phyloP scores from a whole-genome alignment of 129 eudicot species.

The Helianthus tuberosus region DNA sequence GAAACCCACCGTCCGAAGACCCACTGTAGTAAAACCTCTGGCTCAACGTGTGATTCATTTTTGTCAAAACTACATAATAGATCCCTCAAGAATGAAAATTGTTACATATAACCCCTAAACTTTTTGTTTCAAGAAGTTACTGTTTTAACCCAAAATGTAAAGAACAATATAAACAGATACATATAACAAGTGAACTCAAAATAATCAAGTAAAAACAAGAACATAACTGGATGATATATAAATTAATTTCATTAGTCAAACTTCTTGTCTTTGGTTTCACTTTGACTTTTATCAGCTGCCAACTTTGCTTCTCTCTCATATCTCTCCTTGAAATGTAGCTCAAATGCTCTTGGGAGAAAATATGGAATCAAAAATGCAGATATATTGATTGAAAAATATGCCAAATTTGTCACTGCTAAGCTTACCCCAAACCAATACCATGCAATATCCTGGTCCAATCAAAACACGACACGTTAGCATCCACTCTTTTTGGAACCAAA shows the following conservation, averaged over 20 bases:
- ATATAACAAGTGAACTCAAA: no score
- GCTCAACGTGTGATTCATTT: no score
- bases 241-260: slow-evolving; percentile 24
- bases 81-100: no score
- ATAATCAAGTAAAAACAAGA: no score
- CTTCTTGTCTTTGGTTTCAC: slow-evolving; percentile 40
- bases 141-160: no score
- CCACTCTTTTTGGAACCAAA: background rate
- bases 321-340: slow-evolving; percentile 67
- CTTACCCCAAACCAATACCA: slow-evolving; percentile 91
- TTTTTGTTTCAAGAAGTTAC: no score
- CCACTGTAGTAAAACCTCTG: no score
- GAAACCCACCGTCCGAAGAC: no score
- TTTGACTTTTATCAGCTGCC: slow-evolving; percentile 32
- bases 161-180: background rate
- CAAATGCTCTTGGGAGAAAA: slow-evolving; percentile 84
- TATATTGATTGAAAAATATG: slow-evolving; percentile 67
- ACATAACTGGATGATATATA: no score
- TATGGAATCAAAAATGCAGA: slow-evolving; percentile 77
- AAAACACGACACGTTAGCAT: background rate
- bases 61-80: background rate
- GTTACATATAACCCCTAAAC: no score
- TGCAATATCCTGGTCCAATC: slow-evolving; percentile 52
- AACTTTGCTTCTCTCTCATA: slow-evolving; percentile 54
- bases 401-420: slow-evolving; percentile 57